Base-by-base conservation (phyloP, 2,329 filamentous ascomycete species). In the Neofusicoccum laricinum region DNA sequence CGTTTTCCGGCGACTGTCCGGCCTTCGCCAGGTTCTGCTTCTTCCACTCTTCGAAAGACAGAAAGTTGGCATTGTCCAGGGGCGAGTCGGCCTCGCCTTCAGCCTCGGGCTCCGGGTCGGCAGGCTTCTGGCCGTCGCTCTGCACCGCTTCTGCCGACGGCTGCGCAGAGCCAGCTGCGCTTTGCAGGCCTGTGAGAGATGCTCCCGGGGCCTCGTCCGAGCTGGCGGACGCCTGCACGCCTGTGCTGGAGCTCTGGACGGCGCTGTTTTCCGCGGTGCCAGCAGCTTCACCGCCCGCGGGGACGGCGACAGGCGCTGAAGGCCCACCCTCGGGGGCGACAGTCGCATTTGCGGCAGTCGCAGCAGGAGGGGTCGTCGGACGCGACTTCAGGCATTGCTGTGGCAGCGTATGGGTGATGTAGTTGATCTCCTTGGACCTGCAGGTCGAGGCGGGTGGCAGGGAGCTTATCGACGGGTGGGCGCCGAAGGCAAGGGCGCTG, bases 31-130 rank as follows among this genome's bases (percentile, higher is more conserved):
- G 80, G 79, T 96, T 97, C 81, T 93, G 90, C 72, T 90, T 92
- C 79, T 97, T 98, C 95, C 95, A 99, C 71, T 98, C 94, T 75
- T 98, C 95, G 71, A 99, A 99, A 0, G 95, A 97, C 71, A 98
- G 87, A 75, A 98, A 98, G 6, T 93, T 89, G 50, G 89, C 86
- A 69, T 91, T 90, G 71, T 92, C 89, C 11, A 90, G 81, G 0
- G 86, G 83, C 1, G 87, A 88, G 53, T 90, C 90, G 5, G 82
- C 81, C 64, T 90, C 88, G 15, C 81, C 73, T 63, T 87, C 84
- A 15, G 78, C 70, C 12, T 79, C 72, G 15, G 73, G 48, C 41
- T 53, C 61, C 2, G 48, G 19, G 30, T 41, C 40, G 50, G 21
- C 32, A 15, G 50, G n/a, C 4, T 8, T 34, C 15, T 21, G 55